Base-by-base conservation (phyloP, 768 basidiomycete genomes). In the Amanita brunnescens region DNA sequence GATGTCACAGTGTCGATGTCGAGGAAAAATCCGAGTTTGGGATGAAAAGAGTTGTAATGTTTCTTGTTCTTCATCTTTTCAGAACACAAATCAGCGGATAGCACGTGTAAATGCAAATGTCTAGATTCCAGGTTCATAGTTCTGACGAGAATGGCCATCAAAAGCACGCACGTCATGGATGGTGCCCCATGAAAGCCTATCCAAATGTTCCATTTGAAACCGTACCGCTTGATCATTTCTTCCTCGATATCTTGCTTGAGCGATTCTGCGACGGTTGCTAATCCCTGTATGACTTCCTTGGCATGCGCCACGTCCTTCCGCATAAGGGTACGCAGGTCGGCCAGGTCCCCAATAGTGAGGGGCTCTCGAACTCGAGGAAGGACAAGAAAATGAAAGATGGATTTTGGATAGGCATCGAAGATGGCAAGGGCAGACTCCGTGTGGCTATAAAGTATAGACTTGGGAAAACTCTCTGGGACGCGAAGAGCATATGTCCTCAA, bases 41-140 rank as follows among this genome's bases (percentile, higher is more conserved):
- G 92, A 59, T 87, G 84, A 67, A 94, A 96, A 5, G 89, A 87
- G 60, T 94, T 93, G 67, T 91, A 88, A 57, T 96, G 93, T 61
- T 85, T 88, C 72, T 95, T 96, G 50, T 72, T 77, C 68, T 93
- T 95, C 71, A 94, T 66, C 47, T 67, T 69, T 7, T 79, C 74
- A 0, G 85, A 84, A 49, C 74, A 73, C 32, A 92, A 62, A 61
- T 96, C 93, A 4, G 79, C 74, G 3, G 91, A 92, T 34, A 96
- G 67, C 47, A 96, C 80, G 61, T 96, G 93, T 9, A 95, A 65
- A 61, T 96, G 90, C 2, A 92, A 54, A 62, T 92, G 90, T 54
- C 88, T 90, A 53, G 5, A 18, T 16, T 21, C 23, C 26, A 20
- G 5, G 5, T n/a, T 45, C 37, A 34, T 18, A 37, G 7, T 8